A percentile compares a stretch with the other conserved stretches of the same genome.
Evolutionary conservation across 176 grass and related monocot species (phyloP).

Genomic region (Aechmea fasciata): DNA sequence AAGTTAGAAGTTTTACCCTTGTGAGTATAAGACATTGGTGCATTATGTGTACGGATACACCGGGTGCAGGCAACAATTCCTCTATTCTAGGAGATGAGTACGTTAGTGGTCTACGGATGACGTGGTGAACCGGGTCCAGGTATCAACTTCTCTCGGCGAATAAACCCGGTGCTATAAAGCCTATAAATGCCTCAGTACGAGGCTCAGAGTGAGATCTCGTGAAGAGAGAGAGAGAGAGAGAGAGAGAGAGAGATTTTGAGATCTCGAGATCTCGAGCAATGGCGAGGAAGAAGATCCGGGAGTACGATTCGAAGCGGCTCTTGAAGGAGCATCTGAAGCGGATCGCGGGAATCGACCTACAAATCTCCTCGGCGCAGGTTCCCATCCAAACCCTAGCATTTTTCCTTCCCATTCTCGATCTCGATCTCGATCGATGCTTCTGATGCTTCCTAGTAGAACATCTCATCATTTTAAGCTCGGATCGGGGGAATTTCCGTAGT

Average conservation of each 20-base stretch:
- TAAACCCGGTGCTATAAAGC: too few species aligned
- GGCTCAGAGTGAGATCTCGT: background rate
- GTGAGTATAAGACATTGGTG: too few species aligned
- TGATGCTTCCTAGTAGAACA: background rate
- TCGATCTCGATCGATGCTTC: background rate
- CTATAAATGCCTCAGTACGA: too few species aligned
- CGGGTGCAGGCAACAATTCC: too few species aligned
- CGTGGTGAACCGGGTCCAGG: too few species aligned
- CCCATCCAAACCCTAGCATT: too few species aligned
- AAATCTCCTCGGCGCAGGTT: constrained; percentile 38
- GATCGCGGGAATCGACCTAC: constrained; percentile 33
- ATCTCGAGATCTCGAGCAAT: constrained; percentile 4
- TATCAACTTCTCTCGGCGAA: too few species aligned
- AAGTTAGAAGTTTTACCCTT: too few species aligned
- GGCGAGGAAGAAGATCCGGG: constrained; percentile 50
- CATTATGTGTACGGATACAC: too few species aligned
- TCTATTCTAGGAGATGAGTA: too few species aligned
- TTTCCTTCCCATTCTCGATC: constrained; percentile 9
- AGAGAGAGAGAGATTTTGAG: background rate
- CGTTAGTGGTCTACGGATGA: too few species aligned
- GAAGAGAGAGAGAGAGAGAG: background rate
- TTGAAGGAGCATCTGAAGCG: constrained; percentile 43
- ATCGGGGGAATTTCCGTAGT: background rate
- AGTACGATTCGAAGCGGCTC: constrained; percentile 49
- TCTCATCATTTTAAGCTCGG: background rate